Evolutionary conservation across 106 monocot genomes (phyloP), one percentile per base, ranked within the genome.

Genomic region (Gastrodia elata): DNA sequence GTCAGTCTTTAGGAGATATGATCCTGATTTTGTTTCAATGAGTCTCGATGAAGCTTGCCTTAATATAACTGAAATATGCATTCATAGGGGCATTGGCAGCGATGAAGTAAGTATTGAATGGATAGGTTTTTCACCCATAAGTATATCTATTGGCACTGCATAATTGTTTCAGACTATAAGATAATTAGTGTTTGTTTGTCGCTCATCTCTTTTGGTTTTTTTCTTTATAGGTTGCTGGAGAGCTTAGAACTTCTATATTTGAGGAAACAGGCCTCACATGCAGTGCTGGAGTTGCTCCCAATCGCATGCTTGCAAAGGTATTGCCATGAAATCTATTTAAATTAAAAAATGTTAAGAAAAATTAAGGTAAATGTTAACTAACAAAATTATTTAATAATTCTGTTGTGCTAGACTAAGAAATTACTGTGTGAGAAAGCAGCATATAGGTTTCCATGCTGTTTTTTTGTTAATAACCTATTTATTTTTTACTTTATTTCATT

Each of bases 41-140:
- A 93, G 98, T 83, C 73, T 98, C 70, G 98, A 98, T 87, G 98
- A 98, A 82, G 98, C 93, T 71, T 93, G 91, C 48, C 76, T 98
- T 33, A 83, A 98, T 82, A 83, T 98, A 70, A 98, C 93, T 57
- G 83, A 82, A 38, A 40, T 75, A 67, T 93, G 93, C 83, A 76
- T 56, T 22, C 74, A 90, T 77, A 84, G 85, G 83, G 46, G 81
- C 34, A 40, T 90, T 77, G 80, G 77, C 39, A 75, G 84, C 65
- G 83, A 82, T 65, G 84, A 91, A 83, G 98, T 98, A 87, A 83
- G 85, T 75, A 81, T 68, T 15, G 35, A 34, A 26, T 27, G 9
- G 40, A 39, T 69, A 25, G 22, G 18, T 36, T 10, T 69, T 69
- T 41, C 39, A 69, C 26, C 67, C 39, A 39, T 1, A 69, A 38